Percentiles rank a stretch among this genome's conserved stretches.
These are phyloP conservation scores for Mycena pura DNA, from an alignment of 768 basidiomycete genomes.

Conservation along the genomic window DNA sequence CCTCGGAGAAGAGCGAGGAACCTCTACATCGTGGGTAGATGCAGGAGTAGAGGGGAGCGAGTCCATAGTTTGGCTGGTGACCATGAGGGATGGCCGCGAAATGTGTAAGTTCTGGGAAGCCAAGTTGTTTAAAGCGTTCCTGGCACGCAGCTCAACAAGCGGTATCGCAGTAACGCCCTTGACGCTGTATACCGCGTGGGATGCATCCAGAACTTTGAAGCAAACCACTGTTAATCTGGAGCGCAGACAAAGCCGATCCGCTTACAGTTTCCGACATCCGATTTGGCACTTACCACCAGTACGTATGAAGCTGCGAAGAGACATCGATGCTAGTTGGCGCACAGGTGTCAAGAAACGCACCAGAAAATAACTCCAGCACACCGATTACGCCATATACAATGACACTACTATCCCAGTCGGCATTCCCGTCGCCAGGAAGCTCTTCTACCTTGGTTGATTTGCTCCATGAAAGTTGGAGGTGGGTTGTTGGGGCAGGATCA, in stretches of 20 bases:
- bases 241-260: constrained; percentile 18
- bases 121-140: constrained; percentile 56
- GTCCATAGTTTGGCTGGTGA: constrained; percentile 34
- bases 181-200: constrained; percentile 68
- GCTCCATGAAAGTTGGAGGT: constrained; percentile 66
- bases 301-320: constrained; percentile 69
- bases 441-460: constrained; percentile 63
- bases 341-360: constrained; percentile 46
- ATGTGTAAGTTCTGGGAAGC: constrained; percentile 54
- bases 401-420: constrained; percentile 62
- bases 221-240: constrained; percentile 9
- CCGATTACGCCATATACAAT: constrained; percentile 82
- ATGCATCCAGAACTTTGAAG: constrained; percentile 66
- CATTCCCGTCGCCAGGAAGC: constrained; percentile 42
- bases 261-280: constrained; percentile 72
- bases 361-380: constrained; percentile 72
- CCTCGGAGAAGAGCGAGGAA: constrained; percentile 37
- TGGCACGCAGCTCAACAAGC: constrained; percentile 68
- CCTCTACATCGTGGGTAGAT: constrained; percentile 20
- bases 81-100: constrained; percentile 54
- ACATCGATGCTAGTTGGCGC: constrained; percentile 15
- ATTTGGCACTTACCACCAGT: constrained; percentile 70
- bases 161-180: constrained; percentile 78
- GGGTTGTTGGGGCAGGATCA: constrained; percentile 39
- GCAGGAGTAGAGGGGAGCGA: constrained; percentile 2